Base-by-base conservation (phyloP, 805 yeast genomes). In the Diddensiella santjacobensis region DNA sequence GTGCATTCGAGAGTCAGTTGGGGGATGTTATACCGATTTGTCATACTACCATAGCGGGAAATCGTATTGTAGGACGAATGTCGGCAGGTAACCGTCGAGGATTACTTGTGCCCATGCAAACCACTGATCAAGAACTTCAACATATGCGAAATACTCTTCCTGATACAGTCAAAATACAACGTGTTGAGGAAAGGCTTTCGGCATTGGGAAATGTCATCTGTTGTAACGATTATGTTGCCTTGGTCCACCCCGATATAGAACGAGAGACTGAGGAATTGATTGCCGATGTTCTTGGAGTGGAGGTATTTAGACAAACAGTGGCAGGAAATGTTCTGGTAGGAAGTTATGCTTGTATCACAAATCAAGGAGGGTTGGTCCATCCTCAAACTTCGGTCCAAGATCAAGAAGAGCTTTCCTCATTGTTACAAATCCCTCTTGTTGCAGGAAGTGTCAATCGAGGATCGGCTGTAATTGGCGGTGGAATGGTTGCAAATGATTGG, bases 401-500 rank as follows among this genome's bases (percentile, higher is more conserved):
- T 68, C 99, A 93, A 74, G 99, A 93, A 73, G 99, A 93, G 72
- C 77, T 93, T 59, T 87, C 96, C 4, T 88, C 97, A 41, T 76
- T 93, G 66, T 77, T 93, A 62, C 99, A 93, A 72, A 96, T 93
- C 37, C 99, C 99, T 47, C 76, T 93, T 56, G 99, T 93, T 42
- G 99, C 99, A 4, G 99, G 99, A 69, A 90, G 97, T 35, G 90
- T 93, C 51, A 93, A 93, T 75, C 84, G 99, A 70, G 99, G 99
- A 71, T 87, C 96, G 23, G 72, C 96, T 3, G 97, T 91, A 43
- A 96, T 93, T 52, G 99, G 99, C 63, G 98, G 97, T 41, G 99
- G 99, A 59, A 82, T 93, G 82, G 98, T 93, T 47, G 99, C 90
- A 45, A 93, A 93, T 67, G 99, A 93, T 72, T 93, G 97, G 95